Evolutionary conservation across 1,139 yeast species (phyloP).

Genomic region (Kodamaea suecica): DNA sequence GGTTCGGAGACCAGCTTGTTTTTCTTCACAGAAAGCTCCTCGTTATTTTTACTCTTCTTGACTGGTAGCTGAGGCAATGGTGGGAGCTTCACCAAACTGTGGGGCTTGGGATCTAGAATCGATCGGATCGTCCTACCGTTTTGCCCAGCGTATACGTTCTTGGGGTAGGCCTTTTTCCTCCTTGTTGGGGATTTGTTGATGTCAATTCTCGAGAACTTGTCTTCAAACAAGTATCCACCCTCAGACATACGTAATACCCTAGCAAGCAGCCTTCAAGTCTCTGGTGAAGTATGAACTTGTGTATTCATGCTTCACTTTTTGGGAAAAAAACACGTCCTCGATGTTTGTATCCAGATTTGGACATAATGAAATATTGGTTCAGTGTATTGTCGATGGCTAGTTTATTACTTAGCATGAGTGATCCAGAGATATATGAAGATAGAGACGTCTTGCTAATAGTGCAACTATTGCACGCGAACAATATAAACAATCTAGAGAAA

Average conservation of each 20-base stretch:
- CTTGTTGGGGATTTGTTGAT: conserved; percentile 21
- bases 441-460: conserved; percentile 23
- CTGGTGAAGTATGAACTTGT: too few species aligned
- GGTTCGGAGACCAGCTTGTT: too few species aligned
- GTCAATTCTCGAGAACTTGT: conserved; percentile 27
- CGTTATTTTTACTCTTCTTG: background rate
- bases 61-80: conserved; percentile 10
- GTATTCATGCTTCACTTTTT: too few species aligned
- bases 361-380: too few species aligned
- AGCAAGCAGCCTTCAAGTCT: too few species aligned
- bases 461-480: conserved; percentile 23
- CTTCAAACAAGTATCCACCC: conserved; percentile 19
- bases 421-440: conserved; percentile 14
- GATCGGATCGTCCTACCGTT: conserved; percentile 3
- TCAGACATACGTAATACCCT: conserved; percentile 11
- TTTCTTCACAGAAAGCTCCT: too few species aligned
- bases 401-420: conserved; percentile 6
- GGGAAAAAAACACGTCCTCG: too few species aligned
- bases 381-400: too few species aligned
- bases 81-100: conserved; percentile 4
- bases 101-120: background rate
- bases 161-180: conserved; percentile 23
- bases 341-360: too few species aligned
- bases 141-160: conserved; percentile 20
- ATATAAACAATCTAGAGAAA: conserved; percentile 16